A percentile compares a stretch with the other conserved stretches of the same genome.
phyloP scores from a whole-genome alignment of 129 eudicot species.

The Calendula officinalis region DNA sequence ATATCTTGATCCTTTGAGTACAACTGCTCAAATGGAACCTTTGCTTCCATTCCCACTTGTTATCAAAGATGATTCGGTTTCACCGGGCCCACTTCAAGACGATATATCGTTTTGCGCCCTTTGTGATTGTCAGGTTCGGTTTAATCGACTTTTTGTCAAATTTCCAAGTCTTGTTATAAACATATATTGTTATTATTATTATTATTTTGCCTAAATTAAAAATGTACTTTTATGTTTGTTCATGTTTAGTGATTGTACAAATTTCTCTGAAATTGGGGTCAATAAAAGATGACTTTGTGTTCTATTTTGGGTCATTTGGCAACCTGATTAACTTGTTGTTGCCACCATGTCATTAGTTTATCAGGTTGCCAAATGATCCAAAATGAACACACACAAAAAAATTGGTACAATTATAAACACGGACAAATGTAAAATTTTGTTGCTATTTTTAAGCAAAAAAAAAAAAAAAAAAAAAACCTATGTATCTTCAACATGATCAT shows the following conservation, averaged over 20 bases:
- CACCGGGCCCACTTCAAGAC: conserved; percentile 52
- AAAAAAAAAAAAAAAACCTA: background rate
- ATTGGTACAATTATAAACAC: no score
- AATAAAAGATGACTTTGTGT: no score
- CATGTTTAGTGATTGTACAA: no score
- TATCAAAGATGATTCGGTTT: conserved; percentile 59
- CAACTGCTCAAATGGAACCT: conserved; percentile 65
- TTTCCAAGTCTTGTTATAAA: background rate
- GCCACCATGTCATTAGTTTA: no score
- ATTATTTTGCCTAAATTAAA: background rate
- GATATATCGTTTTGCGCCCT: conserved; percentile 79
- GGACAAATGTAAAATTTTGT: no score
- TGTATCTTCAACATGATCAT: background rate
- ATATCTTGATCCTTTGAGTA: conserved; percentile 72
- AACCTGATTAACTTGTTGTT: no score
- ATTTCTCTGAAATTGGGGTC: no score
- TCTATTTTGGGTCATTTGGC: no score
- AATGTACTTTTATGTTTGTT: no score
- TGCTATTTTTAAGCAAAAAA: background rate
- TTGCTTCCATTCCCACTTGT: conserved; percentile 85
- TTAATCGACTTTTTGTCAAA: conserved; percentile 6
- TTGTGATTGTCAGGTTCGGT: conserved; percentile 70
- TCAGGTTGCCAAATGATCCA: no score
- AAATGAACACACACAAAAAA: no score
- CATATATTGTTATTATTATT: background rate